Base-by-base conservation (phyloP, 306 rosid species). In the Ziziphus jujuba region DNA sequence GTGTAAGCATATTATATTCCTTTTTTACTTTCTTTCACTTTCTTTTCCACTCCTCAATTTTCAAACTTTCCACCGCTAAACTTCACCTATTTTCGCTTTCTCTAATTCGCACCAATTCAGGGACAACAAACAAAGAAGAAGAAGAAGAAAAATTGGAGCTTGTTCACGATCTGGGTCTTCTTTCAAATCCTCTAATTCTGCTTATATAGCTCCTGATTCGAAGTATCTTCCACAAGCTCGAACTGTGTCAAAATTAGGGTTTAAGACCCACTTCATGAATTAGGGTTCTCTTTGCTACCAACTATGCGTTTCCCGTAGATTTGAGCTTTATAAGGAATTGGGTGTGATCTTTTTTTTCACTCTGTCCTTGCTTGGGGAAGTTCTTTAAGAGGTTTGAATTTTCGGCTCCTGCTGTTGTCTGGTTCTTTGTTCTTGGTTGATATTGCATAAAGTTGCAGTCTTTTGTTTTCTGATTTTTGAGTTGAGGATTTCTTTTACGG, bases 221-320 rank as follows among this genome's bases (percentile, higher is more conserved):
- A 40, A 44, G 48, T 31, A 58, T 59, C 5, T 47, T 21, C 8
- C 15, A 23, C 28, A 34, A 50, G 65, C 9, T 1, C 28, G 12
- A 33, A 47, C 17, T 65, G 23, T 65, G 14, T 50, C 48, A 8
- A 65, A 22, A 49, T 63, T 69, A 75, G 75, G 80, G 75, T 76
- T 75, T 56, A 24, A 50, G 54, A 17, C 48, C 14, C 31, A 9
- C 47, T 49, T 36, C 59, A 6, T 15, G 20, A 45, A 31, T 55
- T 72, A 72, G 65, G 71, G 77, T 56, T 72, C 52, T 56, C 48
- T 59, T 23, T 8, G 14, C 33, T 25, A 58, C 33, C 25, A 9
- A 20, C 38, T 16, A 34, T 25, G 11, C 2, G 23, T 59, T 35
- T 28, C 45, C 14, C 10, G 9, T 6, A 56, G 60, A 63, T 59